Evolutionary conservation across 179 eudicot genomes (phyloP).

Genomic region (Corrigiola litoralis): DNA sequence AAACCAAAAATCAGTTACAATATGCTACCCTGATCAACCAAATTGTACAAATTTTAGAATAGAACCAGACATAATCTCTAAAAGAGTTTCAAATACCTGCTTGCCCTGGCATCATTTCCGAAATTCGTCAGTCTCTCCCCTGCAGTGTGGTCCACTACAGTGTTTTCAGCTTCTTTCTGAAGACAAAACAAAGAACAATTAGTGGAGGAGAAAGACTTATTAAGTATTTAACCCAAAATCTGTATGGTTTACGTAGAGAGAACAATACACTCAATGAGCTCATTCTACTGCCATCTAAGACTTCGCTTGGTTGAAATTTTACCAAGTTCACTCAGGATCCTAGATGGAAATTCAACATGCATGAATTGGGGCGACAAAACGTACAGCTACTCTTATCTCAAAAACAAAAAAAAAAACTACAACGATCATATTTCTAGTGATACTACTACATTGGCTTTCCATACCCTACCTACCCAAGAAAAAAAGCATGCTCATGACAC

Average conservation of each 20-base stretch:
- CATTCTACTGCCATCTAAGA: neutral
- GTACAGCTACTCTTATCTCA: neutral
- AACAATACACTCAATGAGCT: neutral
- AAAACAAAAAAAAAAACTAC: too few species aligned
- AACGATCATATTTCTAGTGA: too few species aligned
- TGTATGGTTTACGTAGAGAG: neutral
- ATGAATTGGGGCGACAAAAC: too few species aligned
- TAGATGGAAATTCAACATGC: too few species aligned
- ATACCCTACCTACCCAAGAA: too few species aligned
- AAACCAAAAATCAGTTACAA: too few species aligned
- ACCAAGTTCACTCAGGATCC: too few species aligned
- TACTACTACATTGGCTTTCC: too few species aligned
- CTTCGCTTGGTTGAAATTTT: too few species aligned
- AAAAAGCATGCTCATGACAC: too few species aligned
- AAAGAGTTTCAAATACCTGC: constrained; percentile 46
- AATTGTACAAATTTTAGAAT: neutral
- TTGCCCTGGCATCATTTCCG: constrained; percentile 50
- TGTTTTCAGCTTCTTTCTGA: constrained; percentile 69
- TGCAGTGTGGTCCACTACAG: constrained; percentile 31
- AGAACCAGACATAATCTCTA: neutral
- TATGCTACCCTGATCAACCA: neutral
- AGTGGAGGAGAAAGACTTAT: too few species aligned
- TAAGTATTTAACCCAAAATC: constrained; percentile 6
- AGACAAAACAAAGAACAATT: constrained; percentile 5
- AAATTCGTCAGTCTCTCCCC: constrained; percentile 35